Evolutionary conservation across 2,329 filamentous ascomycete species (phyloP), one percentile per base, ranked within the genome.

Genomic region (Alternaria novae-zelandiae): DNA sequence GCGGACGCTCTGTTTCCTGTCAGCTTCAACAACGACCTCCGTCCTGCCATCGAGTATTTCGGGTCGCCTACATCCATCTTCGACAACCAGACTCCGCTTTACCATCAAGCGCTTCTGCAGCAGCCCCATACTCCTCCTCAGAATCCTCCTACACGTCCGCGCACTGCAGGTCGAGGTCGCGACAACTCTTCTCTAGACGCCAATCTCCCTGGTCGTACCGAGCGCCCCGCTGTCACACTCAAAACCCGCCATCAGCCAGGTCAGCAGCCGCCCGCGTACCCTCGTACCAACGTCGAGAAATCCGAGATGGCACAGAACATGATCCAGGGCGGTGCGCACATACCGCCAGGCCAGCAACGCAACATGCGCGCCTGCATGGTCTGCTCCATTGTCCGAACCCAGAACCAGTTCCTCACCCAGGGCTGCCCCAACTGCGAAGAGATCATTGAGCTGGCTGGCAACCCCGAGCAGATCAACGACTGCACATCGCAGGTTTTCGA

Each of bases 341-440:
- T 94, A 66, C 83, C 91, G 15, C 87, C 91, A 7, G 86, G 85
- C 78, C 92, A 96, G 82, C 89, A 91, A 83, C 92, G 94, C 82
- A 90, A 92, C 79, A 88, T 97, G 71, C 94, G 96, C 82, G 96
- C 96, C 76, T 99, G 96, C 86, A 97, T 99, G 94, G 93, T 98
- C 72, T 99, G 96, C 88, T 95, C 93, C 58, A 91, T 98, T 78
- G 93, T 98, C 69, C 93, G 95, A 85, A 90, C 92, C 65, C 89
- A 90, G 76, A 86, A 86, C 70, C 91, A 92, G 80, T 99, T 99
- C 86, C 86, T 90, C 74, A 88, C 89, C 74, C 87, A 92, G 77
- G 96, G 96, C 71, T 99, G 96, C 79, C 96, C 96, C 66, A 99
- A 99, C 85, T 99, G 96, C 86, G 95, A 97, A 78, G 89, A 92